Conservation (phyloP, 345 rosid species). For the Luvunga scandens region DNA sequence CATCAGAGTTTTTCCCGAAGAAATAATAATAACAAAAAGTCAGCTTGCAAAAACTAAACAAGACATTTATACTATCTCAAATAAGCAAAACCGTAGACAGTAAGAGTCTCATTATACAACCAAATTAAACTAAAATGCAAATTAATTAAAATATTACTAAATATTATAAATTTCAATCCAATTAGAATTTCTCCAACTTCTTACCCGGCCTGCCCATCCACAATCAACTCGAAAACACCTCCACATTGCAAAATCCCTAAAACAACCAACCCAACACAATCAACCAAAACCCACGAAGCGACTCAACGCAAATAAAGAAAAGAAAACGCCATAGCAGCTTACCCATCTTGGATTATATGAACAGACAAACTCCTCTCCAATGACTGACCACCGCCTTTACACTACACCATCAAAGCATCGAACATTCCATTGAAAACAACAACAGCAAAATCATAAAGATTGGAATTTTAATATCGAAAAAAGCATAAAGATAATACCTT, state of each 20-base stretch:
- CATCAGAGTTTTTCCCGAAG: too few species aligned
- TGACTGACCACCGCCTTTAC: conserved; percentile 33
- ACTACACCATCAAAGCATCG: conserved; percentile 19
- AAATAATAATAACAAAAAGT: too few species aligned
- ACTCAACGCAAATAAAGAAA: background rate
- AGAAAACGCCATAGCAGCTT: conserved; percentile 4
- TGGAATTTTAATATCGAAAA: too few species aligned
- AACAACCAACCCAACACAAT: background rate
- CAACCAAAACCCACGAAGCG: background rate
- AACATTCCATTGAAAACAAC: background rate
- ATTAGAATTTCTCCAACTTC: too few species aligned
- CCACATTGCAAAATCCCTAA: conserved; percentile 50
- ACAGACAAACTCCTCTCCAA: conserved; percentile 41
- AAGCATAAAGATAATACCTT: conserved; percentile 15
- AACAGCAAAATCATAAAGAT: background rate
- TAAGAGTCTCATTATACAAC: background rate
- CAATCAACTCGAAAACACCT: conserved; percentile 39
- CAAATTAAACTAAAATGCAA: background rate
- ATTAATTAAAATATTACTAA: too few species aligned
- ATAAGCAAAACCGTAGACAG: fast-evolving
- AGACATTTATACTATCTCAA: too few species aligned
- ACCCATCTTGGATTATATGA: conserved; percentile 37
- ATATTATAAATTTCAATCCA: too few species aligned
- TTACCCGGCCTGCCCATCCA: conserved; percentile 54
- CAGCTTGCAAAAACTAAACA: too few species aligned